Base-by-base conservation (phyloP, 768 basidiomycete species). In the Tulasnella sp. region DNA sequence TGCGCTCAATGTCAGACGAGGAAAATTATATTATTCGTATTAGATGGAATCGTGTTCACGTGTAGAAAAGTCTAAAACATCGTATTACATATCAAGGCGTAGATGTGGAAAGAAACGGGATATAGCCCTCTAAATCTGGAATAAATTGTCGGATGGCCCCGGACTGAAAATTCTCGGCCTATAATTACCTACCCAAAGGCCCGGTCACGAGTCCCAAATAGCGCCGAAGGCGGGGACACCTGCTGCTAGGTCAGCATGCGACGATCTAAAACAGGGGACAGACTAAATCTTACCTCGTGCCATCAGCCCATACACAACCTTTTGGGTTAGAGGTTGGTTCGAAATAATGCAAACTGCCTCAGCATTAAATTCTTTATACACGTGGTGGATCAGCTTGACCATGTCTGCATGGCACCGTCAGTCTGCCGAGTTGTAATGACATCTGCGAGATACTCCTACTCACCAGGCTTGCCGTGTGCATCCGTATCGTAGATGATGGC, bases 271-370 rank as follows among this genome's bases (percentile, higher is more conserved):
- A n/a, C 9, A 25, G 19, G 38, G n/a, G 42, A 6, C 36, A 54
- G 49, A 49, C 22, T 49, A 49, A 49, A 22, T 0, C 72, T 45
- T 8, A 76, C 71, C 73, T 58, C 76, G 37, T 11, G 76, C 34
- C 71, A 76, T 72, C 40, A 78, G 58, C 25, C 77, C 77, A 36
- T 78, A 78, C 22, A 77, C 76, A 52, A 77, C 77, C 67, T 78
- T 78, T 7, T 71, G 68, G 4, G 76, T 77, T 8, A 78, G 67
- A n/a, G 39, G 37, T 67, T 76, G 77, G 42, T 78, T 78, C 11
- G 75, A 69, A 45, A 78, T 75, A 67, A 78, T 72, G 52, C 72
- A 78, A 17, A 78, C 77, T 15, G 77, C 77, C 52, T 78, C 77
- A 6, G 77, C 76, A 29, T 78, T 49, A 49, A 77, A 78, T 22